Evolutionary conservation across 208 protist species (phyloP).

Genomic region (Acanthamoeba culbertsoni): DNA sequence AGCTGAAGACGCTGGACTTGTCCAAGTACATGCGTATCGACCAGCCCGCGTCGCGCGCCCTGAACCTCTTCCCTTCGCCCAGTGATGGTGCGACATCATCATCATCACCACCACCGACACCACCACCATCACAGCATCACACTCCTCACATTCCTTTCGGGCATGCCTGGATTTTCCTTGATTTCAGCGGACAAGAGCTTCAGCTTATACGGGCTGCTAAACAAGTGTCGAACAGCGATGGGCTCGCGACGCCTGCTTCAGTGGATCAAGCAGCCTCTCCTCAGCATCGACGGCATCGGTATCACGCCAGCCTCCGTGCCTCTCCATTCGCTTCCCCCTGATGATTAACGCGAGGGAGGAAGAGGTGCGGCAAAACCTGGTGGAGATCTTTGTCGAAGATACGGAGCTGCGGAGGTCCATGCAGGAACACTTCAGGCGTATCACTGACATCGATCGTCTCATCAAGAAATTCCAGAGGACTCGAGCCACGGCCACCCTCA

Average conservation of each 20-base stretch:
- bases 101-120: too few species aligned
- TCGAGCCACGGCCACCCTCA: constrained; percentile 20
- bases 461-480: constrained; percentile 90
- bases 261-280: constrained; percentile 97
- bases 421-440: constrained; percentile 87
- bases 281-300: constrained; percentile 90
- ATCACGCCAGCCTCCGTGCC: background rate
- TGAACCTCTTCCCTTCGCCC: constrained; percentile 51
- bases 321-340: background rate
- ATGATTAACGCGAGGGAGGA: too few species aligned
- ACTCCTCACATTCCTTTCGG: background rate
- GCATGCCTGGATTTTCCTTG: background rate
- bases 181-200: constrained; percentile 46
- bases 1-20: constrained; percentile 25
- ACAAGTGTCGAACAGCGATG: constrained; percentile 95
- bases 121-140: background rate
- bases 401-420: constrained; percentile 86
- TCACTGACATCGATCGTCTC: constrained; percentile 92
- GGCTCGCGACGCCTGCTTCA: constrained; percentile 93
- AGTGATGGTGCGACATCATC: constrained; percentile 1
- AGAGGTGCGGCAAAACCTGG: constrained; percentile 90
- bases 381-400: constrained; percentile 91
- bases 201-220: constrained; percentile 92
- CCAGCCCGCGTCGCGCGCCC: constrained; percentile 28
- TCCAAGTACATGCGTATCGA: constrained; percentile 56